Base-by-base conservation (phyloP, 108 stramenopile genomes). In the Skeletonema costatum region DNA sequence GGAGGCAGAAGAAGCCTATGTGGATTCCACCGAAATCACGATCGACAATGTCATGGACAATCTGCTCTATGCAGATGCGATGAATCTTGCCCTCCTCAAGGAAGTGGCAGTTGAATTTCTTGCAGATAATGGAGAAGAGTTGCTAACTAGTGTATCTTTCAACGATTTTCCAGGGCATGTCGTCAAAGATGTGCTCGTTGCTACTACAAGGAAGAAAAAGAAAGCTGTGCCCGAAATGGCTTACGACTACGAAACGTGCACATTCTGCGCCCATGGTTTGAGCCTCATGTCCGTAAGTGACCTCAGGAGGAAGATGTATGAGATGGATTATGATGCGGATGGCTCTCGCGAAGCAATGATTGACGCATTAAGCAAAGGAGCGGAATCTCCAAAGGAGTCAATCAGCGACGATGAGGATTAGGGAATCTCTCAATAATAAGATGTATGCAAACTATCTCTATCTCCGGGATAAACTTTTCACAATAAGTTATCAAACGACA, bases 81-180 rank as follows among this genome's bases (percentile, higher is more conserved):
- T 32, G 46, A 66, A 44, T 32, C 66, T 48, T 7, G 38, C 44
- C 2, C 44, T 65, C 4, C 13, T 73, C 11, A 74, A 74, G 48
- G 59, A 74, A 21, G 65, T 51, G 29, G 66, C 32, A 5, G 12
- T 74, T n/a, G 73, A 74, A 0, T 67, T 67, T 46, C n/a, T 74
- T 51, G 73, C 53, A 35, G 48, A 17, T 32, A 62, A 62, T 7
- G 17, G 61, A 4, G 36, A 62, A 25, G 61, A 62, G 4, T 3
- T 62, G 35, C 3, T 62, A 12, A 10, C 13, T 38, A 7, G 19
- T 16, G 61, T 32, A 4, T 62, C 61, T 62, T 62, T 62, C 61
- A 32, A 62, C 19, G 30, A 62, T 38, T 16, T 62, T 2, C 61
- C 61, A 4, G 61, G 61, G 35, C 36, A 32, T 14, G 17, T 62